Percentiles rank a stretch among this genome's conserved stretches.
Evolutionary conservation across 176 grass and related monocot genomes (phyloP).

Genomic region (Triticum dicoccoides): DNA sequence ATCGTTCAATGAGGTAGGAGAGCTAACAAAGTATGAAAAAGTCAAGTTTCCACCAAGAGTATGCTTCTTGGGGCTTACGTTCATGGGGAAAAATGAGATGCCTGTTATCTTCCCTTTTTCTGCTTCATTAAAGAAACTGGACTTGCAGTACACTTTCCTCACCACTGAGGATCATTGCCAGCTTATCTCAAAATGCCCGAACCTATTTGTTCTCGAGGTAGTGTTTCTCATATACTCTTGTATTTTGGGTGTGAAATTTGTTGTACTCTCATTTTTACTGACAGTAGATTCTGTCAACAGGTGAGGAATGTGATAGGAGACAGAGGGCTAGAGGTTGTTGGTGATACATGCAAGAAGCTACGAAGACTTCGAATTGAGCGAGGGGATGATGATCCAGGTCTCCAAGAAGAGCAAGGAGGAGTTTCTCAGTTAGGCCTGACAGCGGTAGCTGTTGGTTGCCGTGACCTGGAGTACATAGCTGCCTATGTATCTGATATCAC

Average conservation of each 20-base stretch:
- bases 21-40: conserved; percentile 49
- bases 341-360: conserved; percentile 74
- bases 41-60: conserved; percentile 68
- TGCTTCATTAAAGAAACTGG: conserved; percentile 71
- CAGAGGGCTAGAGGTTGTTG: conserved; percentile 69
- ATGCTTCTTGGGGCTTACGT: conserved; percentile 61
- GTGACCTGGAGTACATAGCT: conserved; percentile 84
- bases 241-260: conserved; percentile 4
- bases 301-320: conserved; percentile 88
- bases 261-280: conserved; percentile 11
- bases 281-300: conserved; percentile 34
- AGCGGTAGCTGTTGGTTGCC: conserved; percentile 70
- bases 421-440: conserved; percentile 74
- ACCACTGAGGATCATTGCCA: conserved; percentile 86
- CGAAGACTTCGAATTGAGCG: conserved; percentile 71
- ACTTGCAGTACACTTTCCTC: conserved; percentile 90
- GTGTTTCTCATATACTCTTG: conserved; percentile 9
- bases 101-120: conserved; percentile 57
- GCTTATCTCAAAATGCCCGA: conserved; percentile 70
- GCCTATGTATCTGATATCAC: conserved; percentile 93
- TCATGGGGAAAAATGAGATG: conserved; percentile 77
- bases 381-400: conserved; percentile 84
- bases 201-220: conserved; percentile 89
- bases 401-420: conserved; percentile 79
- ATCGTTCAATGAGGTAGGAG: conserved; percentile 58